Evolutionary conservation across 2,329 filamentous ascomycete genomes (phyloP), one percentile per base, ranked within the genome.

Genomic region (Ilyonectria mors-panacis): DNA sequence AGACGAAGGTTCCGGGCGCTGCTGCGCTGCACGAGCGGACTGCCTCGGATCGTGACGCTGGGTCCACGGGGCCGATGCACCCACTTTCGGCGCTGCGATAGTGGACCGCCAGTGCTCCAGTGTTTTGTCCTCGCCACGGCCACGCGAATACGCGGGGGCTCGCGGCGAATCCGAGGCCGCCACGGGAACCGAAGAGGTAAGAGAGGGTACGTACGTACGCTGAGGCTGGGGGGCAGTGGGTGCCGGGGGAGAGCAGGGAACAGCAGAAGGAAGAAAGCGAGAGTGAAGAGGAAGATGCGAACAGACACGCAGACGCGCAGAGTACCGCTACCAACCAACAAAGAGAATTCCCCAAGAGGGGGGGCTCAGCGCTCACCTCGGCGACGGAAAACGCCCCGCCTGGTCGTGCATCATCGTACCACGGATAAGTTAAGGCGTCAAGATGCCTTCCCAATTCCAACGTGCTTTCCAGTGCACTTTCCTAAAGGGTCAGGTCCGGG

Each of bases 371-470:
- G 66, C 71, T 55, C 54, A 73, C 65, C 72, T 63, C 61, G 65
- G 62, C 63, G 71, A 65, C 28, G 68, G 67, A 50, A 64, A 61
- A 63, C 60, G 68, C 55, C 71, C 70, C 70, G 65, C 61, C 66
- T 66, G 70, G 59, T 73, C 71, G n/a, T 64, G 37, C 50, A 61
- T 61, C 71, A 73, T 74, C 71, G 54, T 74, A 71, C 71, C 70
- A 73, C 67, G 21, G 45, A 21, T 26, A 13, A 3, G 42, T n/a
- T 17, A 13, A 3, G 42, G 19, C 42, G n/a, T 21, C 8, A 45
- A 45, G n/a, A 45, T 21, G 42, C 19, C 19, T 45, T n/a, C 10
- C 10, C 19, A 45, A 45, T 9, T 26, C 26, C 26, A 26, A 26
- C 44, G 44, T 15, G 6, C 12, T 48, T 17, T 23, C 23, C 45